A percentile compares a stretch with the other conserved stretches of the same genome.
phyloP scores from a whole-genome alignment of 1,284 basidiomycete genomes.

The Omphalotus olearius region DNA sequence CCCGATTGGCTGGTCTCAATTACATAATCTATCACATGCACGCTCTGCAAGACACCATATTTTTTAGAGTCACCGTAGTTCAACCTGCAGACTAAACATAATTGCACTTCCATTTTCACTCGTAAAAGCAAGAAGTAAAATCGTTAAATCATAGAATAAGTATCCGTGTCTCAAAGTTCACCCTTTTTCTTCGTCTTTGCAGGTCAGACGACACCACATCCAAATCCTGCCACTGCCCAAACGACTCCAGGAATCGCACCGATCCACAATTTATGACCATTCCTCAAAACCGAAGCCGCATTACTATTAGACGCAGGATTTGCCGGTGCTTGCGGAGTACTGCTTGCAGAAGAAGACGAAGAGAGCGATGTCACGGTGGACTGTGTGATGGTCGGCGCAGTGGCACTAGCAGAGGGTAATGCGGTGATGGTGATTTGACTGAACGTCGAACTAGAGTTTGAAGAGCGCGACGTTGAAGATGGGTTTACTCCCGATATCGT shows the following conservation, averaged over 20 bases:
- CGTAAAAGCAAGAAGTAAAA: too few relatives aligned
- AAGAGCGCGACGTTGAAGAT: background rate
- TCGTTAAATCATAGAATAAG: too few relatives aligned
- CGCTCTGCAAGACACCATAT: too few relatives aligned
- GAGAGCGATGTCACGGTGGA: conserved; percentile 1
- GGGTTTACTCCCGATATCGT: background rate
- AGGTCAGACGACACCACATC: too few relatives aligned
- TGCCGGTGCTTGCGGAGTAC: background rate
- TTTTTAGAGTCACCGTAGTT: too few relatives aligned
- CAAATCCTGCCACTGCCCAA: background rate
- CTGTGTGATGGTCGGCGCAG: background rate
- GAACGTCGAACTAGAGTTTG: background rate
- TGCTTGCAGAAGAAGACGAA: background rate
- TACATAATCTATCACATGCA: too few relatives aligned
- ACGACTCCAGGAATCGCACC: background rate
- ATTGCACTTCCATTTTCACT: too few relatives aligned
- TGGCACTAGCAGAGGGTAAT: background rate
- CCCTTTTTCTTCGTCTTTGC: too few relatives aligned
- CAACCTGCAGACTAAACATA: too few relatives aligned
- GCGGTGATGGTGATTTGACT: conserved; percentile 2
- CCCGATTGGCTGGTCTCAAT: too few relatives aligned
- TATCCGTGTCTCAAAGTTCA: too few relatives aligned
- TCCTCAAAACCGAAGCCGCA: background rate
- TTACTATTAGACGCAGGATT: background rate
- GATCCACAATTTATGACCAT: background rate